Evolutionary conservation across 2,329 filamentous ascomycete species (phyloP), one percentile per base, ranked within the genome.

Genomic region (Trichoderma sp.): DNA sequence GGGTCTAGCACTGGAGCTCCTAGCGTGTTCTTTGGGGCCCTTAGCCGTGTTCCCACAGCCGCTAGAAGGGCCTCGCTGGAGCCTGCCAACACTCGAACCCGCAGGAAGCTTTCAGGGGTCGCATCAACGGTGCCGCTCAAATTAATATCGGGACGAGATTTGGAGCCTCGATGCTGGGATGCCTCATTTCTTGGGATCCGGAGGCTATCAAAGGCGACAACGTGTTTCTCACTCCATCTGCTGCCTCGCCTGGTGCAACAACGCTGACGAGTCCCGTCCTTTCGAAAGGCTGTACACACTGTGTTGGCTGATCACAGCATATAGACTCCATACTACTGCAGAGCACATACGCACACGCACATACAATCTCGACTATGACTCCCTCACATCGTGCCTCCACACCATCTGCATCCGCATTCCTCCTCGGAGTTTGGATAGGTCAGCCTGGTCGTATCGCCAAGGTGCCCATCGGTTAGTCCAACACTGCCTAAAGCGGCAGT

Each of bases 91-190:
- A 24, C 57, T 18, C 28, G 57, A 60, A 60, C 7, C 57, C 32
- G 57, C 63, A 66, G 24, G 24, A 24, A 70, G 57, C 36, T 47
- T 68, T 61, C 56, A 61, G 66, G 66, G 66, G 66, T 70, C 60
- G 66, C 66, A 30, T 70, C 66, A 62, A 69, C 36, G 34, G 14
- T 28, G 56, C 57, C 53, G 53, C 24, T 47, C 34, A 39, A 58
- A 26, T 32, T 36, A 26, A 28, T 67, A 56, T 60, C 57, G 57
- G 28, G 57, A 60, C 57, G 57, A 43, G 53, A 58, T 43, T 39
- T 56, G 64, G n/a, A 36, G 26, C 34, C 36, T 30, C 32, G 63
- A 26, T 60, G 57, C 18, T 24, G 18, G 47, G 21, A 36, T 36
- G 47, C 30, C 12, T 24, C 34, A 24, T 68, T 26, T n/a, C 34